Evolutionary conservation across 441 rosid species (phyloP).

Genomic region (Metrosideros polymorpha): DNA sequence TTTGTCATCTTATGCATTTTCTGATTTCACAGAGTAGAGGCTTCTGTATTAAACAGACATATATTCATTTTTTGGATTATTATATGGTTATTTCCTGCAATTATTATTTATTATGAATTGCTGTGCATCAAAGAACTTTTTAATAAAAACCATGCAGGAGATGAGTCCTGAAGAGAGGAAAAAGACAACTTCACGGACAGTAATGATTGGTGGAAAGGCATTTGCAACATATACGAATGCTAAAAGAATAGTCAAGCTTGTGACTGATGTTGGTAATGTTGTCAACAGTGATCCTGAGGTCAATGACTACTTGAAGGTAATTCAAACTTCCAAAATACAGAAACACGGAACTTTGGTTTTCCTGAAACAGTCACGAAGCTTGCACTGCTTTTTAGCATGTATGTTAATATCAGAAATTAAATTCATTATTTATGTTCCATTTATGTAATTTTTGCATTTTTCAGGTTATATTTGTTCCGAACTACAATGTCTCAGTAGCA

Average conservation of each 20-base stretch:
- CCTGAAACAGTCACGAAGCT: background rate
- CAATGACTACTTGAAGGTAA: slow-evolving; percentile 82
- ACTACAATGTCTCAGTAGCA: slow-evolving; percentile 91
- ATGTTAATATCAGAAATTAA: background rate
- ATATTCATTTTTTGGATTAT: background rate
- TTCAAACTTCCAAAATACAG: background rate
- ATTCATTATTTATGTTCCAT: background rate
- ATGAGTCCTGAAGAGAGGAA: slow-evolving; percentile 81
- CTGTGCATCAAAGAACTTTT: background rate
- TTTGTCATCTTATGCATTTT: background rate
- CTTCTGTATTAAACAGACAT: background rate
- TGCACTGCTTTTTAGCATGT: background rate
- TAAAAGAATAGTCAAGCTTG: slow-evolving; percentile 91
- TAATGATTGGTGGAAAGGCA: slow-evolving; percentile 99
- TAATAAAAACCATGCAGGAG: slow-evolving; percentile 35
- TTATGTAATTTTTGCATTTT: background rate
- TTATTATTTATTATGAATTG: background rate
- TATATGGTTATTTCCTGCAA: background rate
- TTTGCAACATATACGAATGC: slow-evolving; percentile 98
- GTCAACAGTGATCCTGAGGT: slow-evolving; percentile 94
- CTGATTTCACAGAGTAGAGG: background rate
- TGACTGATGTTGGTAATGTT: slow-evolving; percentile 86
- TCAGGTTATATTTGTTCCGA: slow-evolving; percentile 95
- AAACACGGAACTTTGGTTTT: background rate
- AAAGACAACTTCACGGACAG: slow-evolving; percentile 76